Evolutionary conservation across 176 grass and related monocot genomes (phyloP).

Genomic region (Phoenix roebelenii): DNA sequence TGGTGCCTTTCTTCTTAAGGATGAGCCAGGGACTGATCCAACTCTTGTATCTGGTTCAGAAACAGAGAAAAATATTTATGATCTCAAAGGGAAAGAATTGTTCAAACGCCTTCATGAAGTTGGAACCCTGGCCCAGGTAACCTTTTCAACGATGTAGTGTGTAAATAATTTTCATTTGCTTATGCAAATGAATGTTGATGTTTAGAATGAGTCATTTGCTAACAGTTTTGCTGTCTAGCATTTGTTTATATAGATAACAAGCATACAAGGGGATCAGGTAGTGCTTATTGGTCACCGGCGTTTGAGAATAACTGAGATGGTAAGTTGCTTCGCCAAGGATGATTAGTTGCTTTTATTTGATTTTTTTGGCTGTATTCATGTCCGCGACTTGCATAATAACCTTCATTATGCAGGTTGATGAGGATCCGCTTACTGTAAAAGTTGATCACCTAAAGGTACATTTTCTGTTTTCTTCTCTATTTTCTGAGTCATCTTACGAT

Average conservation of each 20-base stretch:
- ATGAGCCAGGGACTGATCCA: slow-evolving; percentile 59
- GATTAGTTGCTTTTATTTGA: background rate
- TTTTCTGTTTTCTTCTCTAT: slow-evolving; percentile 16
- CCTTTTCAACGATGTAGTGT: too few relatives aligned
- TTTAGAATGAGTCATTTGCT: slow-evolving; percentile 9
- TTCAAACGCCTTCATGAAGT: slow-evolving; percentile 93
- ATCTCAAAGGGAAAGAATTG: slow-evolving; percentile 91
- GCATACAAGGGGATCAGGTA: slow-evolving; percentile 85
- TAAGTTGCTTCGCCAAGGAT: slow-evolving; percentile 17
- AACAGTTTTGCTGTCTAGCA: slow-evolving; percentile 13
- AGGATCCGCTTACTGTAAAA: slow-evolving; percentile 92
- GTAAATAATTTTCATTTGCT: slow-evolving; percentile 1
- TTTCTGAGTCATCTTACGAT: slow-evolving; percentile 10
- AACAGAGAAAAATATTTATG: slow-evolving; percentile 80
- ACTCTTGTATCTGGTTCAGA: slow-evolving; percentile 46
- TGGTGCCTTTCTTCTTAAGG: slow-evolving; percentile 93
- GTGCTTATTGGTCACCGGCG: slow-evolving; percentile 78
- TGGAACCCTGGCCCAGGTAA: slow-evolving; percentile 75
- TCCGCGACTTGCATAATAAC: too few relatives aligned
- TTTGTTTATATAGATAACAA: slow-evolving; percentile 65
- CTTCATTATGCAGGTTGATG: slow-evolving; percentile 54
- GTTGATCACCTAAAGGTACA: slow-evolving; percentile 93
- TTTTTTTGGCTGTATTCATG: slow-evolving; percentile 1
- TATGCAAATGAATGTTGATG: slow-evolving; percentile 7
- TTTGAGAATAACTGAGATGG: slow-evolving; percentile 79